Conservation (phyloP, 1,284 basidiomycete genomes). For the Pyrrhoderma noxium region DNA sequence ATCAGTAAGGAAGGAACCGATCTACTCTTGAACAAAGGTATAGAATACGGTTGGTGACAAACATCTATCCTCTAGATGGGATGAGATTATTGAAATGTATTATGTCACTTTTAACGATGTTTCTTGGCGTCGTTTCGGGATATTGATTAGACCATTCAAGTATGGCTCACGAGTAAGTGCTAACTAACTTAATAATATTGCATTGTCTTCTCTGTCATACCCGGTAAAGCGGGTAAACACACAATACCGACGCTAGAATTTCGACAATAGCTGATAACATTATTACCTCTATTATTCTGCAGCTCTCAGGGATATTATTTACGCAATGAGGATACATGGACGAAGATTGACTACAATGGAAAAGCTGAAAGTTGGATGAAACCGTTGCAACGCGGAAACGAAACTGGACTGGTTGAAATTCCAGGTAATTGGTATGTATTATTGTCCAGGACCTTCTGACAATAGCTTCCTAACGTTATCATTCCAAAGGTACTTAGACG, state of each 20-base stretch:
- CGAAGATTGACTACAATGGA: slow-evolving; percentile 62
- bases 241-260: too few species aligned
- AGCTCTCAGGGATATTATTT: slow-evolving; percentile 70
- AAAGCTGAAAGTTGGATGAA: slow-evolving; percentile 70
- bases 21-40: slow-evolving; percentile 67
- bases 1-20: slow-evolving; percentile 60
- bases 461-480: neutral
- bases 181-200: too few species aligned
- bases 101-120: too few species aligned
- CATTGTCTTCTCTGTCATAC: too few species aligned
- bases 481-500: slow-evolving; percentile 49
- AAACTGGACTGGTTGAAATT: slow-evolving; percentile 66
- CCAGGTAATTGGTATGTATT: slow-evolving; percentile 56
- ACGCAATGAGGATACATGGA: slow-evolving; percentile 65
- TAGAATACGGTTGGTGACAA: slow-evolving; percentile 55
- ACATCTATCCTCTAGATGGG: neutral
- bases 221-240: too few species aligned
- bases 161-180: slow-evolving; percentile 52
- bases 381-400: slow-evolving; percentile 56
- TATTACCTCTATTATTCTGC: slow-evolving; percentile 17
- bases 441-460: too few species aligned
- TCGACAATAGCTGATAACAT: slow-evolving; percentile 9
- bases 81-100: neutral
- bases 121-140: too few species aligned
- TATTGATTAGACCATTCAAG: slow-evolving; percentile 50